These are phyloP conservation scores for Taphrina pruni DNA, from an alignment of 1,139 yeast species.

Conservation along the genomic window DNA sequence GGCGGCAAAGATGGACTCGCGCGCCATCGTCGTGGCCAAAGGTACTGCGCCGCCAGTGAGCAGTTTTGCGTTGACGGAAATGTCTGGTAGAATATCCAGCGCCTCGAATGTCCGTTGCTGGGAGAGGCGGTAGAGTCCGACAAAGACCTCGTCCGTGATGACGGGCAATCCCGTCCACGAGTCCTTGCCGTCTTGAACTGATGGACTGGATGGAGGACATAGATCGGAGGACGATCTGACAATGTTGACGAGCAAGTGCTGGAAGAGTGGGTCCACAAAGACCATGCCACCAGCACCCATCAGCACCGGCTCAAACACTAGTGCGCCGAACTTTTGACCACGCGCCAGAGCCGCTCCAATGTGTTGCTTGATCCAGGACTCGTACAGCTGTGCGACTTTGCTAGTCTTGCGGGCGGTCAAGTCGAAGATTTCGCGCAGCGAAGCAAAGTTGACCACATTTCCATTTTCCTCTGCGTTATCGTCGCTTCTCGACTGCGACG, in stretches of 20 bases:
- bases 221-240: conserved; percentile 44
- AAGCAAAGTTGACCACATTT: conserved; percentile 42
- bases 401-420: conserved; percentile 42
- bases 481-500: conserved; percentile 16
- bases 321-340: conserved; percentile 49
- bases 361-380: conserved; percentile 44
- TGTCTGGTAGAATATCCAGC: conserved; percentile 47
- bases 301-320: conserved; percentile 49
- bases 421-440: conserved; percentile 46
- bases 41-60: conserved; percentile 50
- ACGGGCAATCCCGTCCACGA: conserved; percentile 49
- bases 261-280: conserved; percentile 49
- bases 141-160: conserved; percentile 50
- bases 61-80: conserved; percentile 49
- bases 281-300: conserved; percentile 51
- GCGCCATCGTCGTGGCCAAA: conserved; percentile 48
- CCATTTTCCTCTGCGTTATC: background rate
- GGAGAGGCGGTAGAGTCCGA: conserved; percentile 50
- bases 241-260: conserved; percentile 48
- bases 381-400: conserved; percentile 18
- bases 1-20: conserved; percentile 47
- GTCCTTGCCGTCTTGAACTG: background rate
- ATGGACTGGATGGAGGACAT: no score
- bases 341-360: conserved; percentile 40
- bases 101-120: conserved; percentile 46